These are phyloP conservation scores for Teratosphaeriaceae sp. DNA, from an alignment of 2,329 filamentous ascomycete species.

Conservation along the genomic window DNA sequence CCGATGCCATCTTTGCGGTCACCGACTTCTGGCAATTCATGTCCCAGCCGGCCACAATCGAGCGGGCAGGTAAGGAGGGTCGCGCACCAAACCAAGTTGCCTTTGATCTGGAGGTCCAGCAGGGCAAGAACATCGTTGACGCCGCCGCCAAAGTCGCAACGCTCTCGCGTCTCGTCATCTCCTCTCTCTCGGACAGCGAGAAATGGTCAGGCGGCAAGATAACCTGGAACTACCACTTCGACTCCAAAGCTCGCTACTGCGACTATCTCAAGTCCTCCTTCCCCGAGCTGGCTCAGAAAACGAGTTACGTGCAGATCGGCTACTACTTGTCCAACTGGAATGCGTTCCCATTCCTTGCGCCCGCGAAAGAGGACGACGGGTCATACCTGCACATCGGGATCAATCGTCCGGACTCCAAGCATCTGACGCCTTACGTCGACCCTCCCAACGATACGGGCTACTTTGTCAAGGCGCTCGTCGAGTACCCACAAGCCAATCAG, in stretches of 20 bases:
- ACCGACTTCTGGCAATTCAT: constrained; percentile 10
- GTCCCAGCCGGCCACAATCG: constrained; percentile 2
- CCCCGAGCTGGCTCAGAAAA: constrained; percentile 24
- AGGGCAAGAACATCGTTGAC: constrained; percentile 11
- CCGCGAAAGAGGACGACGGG: constrained; percentile 13
- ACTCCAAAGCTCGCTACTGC: constrained; percentile 33
- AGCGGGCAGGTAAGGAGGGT: constrained; percentile 6
- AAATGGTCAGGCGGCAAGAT: constrained; percentile 39
- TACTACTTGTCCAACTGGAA: constrained; percentile 30
- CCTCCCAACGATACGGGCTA: constrained; percentile 24
- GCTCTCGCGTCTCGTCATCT: constrained; percentile 36
- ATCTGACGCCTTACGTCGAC: constrained; percentile 20
- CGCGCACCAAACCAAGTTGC: constrained; percentile 9
- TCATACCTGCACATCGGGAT: constrained; percentile 5
- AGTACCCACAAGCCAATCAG: constrained; percentile 10
- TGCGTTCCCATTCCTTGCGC: constrained; percentile 8
- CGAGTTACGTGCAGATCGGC: constrained; percentile 29
- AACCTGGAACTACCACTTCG: constrained; percentile 36
- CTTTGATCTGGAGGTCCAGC: constrained; percentile 17
- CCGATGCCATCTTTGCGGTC: constrained; percentile 4
- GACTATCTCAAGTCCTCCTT: constrained; percentile 27
- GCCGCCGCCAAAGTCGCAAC: constrained; percentile 8
- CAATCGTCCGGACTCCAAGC: not conserved
- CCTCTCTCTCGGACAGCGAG: constrained; percentile 30
- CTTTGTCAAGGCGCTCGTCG: constrained; percentile 25